Evolutionary conservation across 768 basidiomycete species (phyloP).

Genomic region (Hygrophorus pudorinus): DNA sequence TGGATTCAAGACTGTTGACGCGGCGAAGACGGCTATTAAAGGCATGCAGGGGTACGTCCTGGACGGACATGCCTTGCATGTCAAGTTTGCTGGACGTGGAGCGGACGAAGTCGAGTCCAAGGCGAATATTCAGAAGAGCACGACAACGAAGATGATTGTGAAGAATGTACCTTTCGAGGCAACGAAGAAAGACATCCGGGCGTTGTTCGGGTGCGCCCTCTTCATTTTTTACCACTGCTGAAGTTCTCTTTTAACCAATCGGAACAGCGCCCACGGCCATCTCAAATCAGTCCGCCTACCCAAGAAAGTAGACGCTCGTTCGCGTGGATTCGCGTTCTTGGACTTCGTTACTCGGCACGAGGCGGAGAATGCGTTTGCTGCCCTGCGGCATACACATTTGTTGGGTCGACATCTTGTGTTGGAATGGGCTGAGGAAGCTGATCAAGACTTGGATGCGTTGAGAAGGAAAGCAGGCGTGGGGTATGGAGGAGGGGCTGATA

Average conservation of each 20-base stretch:
- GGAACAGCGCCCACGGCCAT: constrained; percentile 69
- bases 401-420: constrained; percentile 91
- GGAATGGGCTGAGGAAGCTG: constrained; percentile 85
- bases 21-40: constrained; percentile 63
- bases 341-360: constrained; percentile 88
- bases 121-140: constrained; percentile 36
- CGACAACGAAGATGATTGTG: constrained; percentile 90
- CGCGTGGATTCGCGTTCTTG: constrained; percentile 93
- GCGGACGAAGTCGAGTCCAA: constrained; percentile 43
- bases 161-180: constrained; percentile 99
- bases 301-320: constrained; percentile 79
- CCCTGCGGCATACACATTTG: constrained; percentile 89
- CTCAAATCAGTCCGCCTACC: constrained; percentile 93
- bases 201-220: constrained; percentile 70
- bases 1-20: constrained; percentile 72
- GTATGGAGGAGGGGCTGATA: constrained; percentile 53
- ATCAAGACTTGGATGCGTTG: constrained; percentile 66
- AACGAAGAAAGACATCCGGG: constrained; percentile 83
- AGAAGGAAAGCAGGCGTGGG: constrained; percentile 76
- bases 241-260: constrained; percentile 4
- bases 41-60: constrained; percentile 75
- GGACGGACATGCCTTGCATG: constrained; percentile 77
- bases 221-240: background rate
- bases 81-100: constrained; percentile 83
- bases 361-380: constrained; percentile 79